phyloP scores from a whole-genome alignment of 2,329 filamentous ascomycete species.

The Aureobasidium sp. region DNA sequence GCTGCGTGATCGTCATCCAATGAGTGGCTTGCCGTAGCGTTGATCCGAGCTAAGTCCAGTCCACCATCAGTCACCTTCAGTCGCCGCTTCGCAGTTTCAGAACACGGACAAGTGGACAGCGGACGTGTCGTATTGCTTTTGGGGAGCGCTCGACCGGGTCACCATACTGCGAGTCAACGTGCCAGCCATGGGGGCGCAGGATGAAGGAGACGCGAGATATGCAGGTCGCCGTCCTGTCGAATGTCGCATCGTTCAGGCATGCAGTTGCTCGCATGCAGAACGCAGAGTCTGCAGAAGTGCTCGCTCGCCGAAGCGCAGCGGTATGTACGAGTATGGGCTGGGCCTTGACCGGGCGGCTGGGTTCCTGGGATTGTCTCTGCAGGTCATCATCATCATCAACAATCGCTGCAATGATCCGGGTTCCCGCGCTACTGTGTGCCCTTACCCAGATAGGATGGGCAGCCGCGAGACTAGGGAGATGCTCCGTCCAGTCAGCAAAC shows the following conservation, averaged over 20 bases:
- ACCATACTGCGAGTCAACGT: not conserved
- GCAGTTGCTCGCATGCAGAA: not conserved
- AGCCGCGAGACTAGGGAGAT: conserved; percentile 12
- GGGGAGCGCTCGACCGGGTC: not conserved
- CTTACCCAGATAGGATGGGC: conserved; percentile 7
- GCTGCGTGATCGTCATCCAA: conserved; percentile 4
- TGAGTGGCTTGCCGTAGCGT: not conserved
- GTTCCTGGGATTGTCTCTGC: conserved; percentile 12
- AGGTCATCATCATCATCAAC: conserved; percentile 15
- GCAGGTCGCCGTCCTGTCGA: not conserved
- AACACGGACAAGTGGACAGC: conserved; percentile 10
- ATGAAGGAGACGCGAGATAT: not conserved
- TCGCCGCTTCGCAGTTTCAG: conserved; percentile 12
- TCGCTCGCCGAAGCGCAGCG: not conserved
- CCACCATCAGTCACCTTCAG: conserved; percentile 5
- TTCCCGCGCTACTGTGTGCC: conserved; percentile 15
- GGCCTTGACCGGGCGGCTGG: conserved; percentile 13
- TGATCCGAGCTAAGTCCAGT: not conserved
- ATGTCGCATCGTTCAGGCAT: not conserved
- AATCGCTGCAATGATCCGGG: conserved; percentile 4
- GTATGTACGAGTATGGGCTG: not conserved
- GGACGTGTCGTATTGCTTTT: conserved; percentile 13
- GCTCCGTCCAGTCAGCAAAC: conserved; percentile 16
- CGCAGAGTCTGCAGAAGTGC: not conserved
- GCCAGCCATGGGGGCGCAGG: not conserved